These are phyloP conservation scores for Arthroderma sp. DNA, from an alignment of 2,329 filamentous ascomycete genomes.

Conservation along the genomic window DNA sequence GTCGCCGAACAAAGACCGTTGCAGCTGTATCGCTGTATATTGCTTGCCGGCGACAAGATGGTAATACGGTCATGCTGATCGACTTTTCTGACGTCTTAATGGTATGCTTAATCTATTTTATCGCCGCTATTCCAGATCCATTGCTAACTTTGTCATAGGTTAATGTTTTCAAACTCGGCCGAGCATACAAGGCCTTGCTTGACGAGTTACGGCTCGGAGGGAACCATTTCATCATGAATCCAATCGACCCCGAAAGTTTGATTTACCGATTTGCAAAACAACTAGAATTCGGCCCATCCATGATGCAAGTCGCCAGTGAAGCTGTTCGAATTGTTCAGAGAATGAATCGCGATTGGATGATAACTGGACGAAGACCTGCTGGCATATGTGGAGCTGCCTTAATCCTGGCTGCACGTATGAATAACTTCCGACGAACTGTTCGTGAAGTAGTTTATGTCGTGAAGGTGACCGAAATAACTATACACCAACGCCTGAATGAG, in stretches of 20 bases:
- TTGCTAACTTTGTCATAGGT: conserved; percentile 37
- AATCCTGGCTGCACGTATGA: conserved; percentile 91
- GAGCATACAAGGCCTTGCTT: conserved; percentile 73
- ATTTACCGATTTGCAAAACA: conserved; percentile 84
- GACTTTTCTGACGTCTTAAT: conserved; percentile 77
- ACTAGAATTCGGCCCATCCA: conserved; percentile 75
- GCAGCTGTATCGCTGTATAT: conserved; percentile 86
- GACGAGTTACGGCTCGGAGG: conserved; percentile 40
- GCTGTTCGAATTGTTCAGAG: conserved; percentile 76
- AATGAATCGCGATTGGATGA: conserved; percentile 97
- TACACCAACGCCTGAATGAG: conserved; percentile 80
- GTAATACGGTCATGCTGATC: conserved; percentile 83
- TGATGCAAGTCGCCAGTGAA: conserved; percentile 73
- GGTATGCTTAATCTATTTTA: conserved; percentile 19
- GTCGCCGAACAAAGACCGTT: conserved; percentile 71
- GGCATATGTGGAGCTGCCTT: conserved; percentile 90
- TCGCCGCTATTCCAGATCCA: background rate
- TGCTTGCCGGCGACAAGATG: conserved; percentile 64
- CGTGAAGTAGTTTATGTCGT: conserved; percentile 96
- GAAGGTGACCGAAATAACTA: conserved; percentile 87
- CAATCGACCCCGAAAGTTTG: conserved; percentile 75
- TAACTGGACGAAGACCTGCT: conserved; percentile 80
- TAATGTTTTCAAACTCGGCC: conserved; percentile 85
- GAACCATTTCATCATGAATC: conserved; percentile 56
- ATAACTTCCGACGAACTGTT: conserved; percentile 88